A percentile compares a stretch with the other conserved stretches of the same genome.
These are phyloP conservation scores for Rhizopogon sp. DNA, from an alignment of 768 basidiomycete species.

Conservation along the genomic window DNA sequence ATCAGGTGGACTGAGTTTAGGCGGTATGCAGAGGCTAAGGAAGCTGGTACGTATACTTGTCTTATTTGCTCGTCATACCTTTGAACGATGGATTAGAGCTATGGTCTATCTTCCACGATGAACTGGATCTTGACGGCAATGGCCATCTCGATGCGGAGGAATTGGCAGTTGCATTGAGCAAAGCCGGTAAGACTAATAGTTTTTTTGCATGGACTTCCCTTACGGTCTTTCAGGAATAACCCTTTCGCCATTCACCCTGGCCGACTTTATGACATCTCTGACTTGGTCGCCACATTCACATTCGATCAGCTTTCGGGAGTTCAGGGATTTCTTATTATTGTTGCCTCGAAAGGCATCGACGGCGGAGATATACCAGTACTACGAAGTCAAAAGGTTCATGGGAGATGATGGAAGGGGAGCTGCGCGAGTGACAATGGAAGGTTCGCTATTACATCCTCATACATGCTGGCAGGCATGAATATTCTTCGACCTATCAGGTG, in stretches of 20 bases:
- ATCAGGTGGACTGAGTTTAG: conserved; percentile 72
- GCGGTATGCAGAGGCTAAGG: conserved; percentile 74
- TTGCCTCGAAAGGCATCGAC: conserved; percentile 78
- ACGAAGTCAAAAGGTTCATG: conserved; percentile 62
- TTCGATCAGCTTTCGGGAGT: conserved; percentile 75
- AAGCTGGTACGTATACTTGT: conserved; percentile 54
- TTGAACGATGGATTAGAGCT: conserved; percentile 50
- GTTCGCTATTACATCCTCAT: conserved; percentile 34
- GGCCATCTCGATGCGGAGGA: conserved; percentile 71
- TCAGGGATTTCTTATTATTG: conserved; percentile 85
- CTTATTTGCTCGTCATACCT: conserved; percentile 8
- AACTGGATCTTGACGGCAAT: conserved; percentile 87
- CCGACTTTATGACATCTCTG: conserved; percentile 78
- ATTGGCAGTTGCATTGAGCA: conserved; percentile 54
- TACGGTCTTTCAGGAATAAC: conserved; percentile 53
- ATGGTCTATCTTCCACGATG: conserved; percentile 88
- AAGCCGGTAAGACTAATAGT: conserved; percentile 54
- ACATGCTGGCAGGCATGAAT: conserved; percentile 13
- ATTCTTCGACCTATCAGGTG: conserved; percentile 45
- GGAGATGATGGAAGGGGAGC: conserved; percentile 75
- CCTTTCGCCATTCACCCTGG: conserved; percentile 61
- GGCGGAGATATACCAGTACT: conserved; percentile 83
- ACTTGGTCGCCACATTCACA: conserved; percentile 67
- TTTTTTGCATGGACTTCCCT: conserved; percentile 10
- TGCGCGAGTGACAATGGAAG: conserved; percentile 86